phyloP scores from a whole-genome alignment of 129 eudicot species.

The Centella asiatica region DNA sequence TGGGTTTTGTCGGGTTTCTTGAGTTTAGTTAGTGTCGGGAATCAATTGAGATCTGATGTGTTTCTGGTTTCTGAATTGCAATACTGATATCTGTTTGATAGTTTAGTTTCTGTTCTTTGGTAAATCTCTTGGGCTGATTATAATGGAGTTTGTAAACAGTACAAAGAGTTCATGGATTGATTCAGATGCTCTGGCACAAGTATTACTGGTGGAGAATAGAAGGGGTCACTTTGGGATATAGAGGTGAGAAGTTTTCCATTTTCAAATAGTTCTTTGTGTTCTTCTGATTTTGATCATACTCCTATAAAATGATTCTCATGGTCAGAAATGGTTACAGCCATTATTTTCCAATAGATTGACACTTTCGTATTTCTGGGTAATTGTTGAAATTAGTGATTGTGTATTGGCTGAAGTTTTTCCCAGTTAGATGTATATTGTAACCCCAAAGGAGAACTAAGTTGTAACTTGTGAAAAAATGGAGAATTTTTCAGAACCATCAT shows the following conservation, averaged over 20 bases:
- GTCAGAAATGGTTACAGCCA: neutral
- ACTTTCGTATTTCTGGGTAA: neutral
- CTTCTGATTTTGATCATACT: neutral
- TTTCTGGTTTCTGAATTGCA: neutral
- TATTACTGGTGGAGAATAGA: neutral
- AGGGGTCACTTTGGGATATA: neutral
- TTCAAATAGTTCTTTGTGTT: neutral
- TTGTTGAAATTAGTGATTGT: neutral
- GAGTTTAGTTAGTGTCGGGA: neutral
- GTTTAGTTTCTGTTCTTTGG: neutral
- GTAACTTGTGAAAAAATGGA: constrained; percentile 24
- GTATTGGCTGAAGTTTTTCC: neutral
- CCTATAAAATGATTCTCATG: neutral
- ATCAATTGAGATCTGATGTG: neutral
- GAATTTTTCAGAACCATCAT: constrained; percentile 43
- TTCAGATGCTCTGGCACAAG: neutral
- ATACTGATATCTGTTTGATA: neutral
- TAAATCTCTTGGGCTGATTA: constrained; percentile 2
- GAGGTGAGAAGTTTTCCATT: neutral
- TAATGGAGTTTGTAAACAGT: constrained; percentile 3
- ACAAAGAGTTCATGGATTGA: neutral
- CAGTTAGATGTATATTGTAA: neutral
- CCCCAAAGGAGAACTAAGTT: neutral
- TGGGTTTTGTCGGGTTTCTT: constrained; percentile 3
- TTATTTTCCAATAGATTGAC: constrained; percentile 4